A percentile compares a stretch with the other conserved stretches of the same genome.
Evolutionary conservation across 2,329 filamentous ascomycete species (phyloP).

Genomic region (Scytalidium sp.): DNA sequence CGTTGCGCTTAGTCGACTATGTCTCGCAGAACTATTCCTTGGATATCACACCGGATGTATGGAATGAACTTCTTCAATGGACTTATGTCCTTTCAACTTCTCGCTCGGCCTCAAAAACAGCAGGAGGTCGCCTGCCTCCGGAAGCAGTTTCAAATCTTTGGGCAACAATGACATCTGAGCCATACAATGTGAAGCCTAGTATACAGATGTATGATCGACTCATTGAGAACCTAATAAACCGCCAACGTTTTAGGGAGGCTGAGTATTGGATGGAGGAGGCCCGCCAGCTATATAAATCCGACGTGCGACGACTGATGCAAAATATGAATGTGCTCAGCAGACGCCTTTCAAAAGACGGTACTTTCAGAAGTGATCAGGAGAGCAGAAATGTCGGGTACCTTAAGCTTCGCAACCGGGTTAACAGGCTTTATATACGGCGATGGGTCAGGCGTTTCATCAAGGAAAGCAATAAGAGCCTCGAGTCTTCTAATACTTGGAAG

Average conservation of each 20-base stretch:
- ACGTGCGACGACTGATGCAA: constrained; percentile 1
- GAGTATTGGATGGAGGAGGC: constrained; percentile 16
- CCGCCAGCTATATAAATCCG: constrained; percentile 5
- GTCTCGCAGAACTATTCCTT: constrained; percentile 59
- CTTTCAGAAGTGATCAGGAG: not conserved
- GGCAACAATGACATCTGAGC: constrained; percentile 23
- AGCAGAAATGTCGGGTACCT: not conserved
- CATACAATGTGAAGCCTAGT: constrained; percentile 24
- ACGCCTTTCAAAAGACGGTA: not conserved
- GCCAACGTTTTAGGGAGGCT: constrained; percentile 12
- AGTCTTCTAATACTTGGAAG: not conserved
- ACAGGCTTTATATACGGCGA: constrained; percentile 4
- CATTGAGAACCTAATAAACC: constrained; percentile 15
- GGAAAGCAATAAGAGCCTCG: not conserved
- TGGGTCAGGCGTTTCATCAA: constrained; percentile 2
- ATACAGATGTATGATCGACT: constrained; percentile 22
- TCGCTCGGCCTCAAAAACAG: constrained; percentile 17
- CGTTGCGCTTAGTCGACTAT: constrained; percentile 57
- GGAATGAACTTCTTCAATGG: constrained; percentile 67
- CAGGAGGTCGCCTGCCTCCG: constrained; percentile 8
- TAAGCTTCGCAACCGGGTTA: not conserved
- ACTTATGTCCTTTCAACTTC: constrained; percentile 52
- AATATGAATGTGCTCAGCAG: not conserved
- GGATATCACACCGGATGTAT: constrained; percentile 52
- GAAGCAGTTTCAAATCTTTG: constrained; percentile 20